Percentiles rank a stretch among this genome's conserved stretches.
Evolutionary conservation across 352 stramenopile genomes (phyloP).

Genomic region (Pythium guiyangense): DNA sequence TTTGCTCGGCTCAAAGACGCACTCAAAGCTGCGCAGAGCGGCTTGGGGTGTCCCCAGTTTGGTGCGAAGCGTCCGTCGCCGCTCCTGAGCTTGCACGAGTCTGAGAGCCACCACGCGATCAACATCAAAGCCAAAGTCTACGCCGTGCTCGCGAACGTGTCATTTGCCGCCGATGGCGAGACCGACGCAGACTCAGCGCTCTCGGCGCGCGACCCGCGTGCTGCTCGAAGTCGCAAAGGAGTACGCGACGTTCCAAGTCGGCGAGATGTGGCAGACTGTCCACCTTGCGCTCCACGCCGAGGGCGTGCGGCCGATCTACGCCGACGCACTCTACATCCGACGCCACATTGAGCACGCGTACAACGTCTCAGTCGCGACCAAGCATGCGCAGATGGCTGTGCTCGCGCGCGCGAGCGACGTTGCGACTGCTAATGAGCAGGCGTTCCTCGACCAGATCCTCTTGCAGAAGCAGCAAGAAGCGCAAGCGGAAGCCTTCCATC

Average conservation of each 20-base stretch:
- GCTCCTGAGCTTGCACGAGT: slow-evolving; percentile 26
- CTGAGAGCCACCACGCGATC: slow-evolving; percentile 37
- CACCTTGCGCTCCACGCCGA: slow-evolving; percentile 57
- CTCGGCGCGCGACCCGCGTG: slow-evolving; percentile 42
- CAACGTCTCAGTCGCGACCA: slow-evolving; percentile 60
- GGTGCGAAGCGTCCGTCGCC: not conserved
- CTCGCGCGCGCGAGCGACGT: slow-evolving; percentile 18
- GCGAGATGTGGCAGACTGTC: slow-evolving; percentile 75
- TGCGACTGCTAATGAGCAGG: slow-evolving; percentile 19
- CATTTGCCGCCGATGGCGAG: slow-evolving; percentile 33
- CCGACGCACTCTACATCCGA: slow-evolving; percentile 67
- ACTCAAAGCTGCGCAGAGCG: slow-evolving; percentile 42
- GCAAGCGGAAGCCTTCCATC: slow-evolving; percentile 52
- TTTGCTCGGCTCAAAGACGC: slow-evolving; percentile 73
- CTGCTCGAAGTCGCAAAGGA: slow-evolving; percentile 75
- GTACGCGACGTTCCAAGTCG: slow-evolving; percentile 57
- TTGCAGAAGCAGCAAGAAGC: slow-evolving; percentile 66
- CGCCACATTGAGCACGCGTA: slow-evolving; percentile 71
- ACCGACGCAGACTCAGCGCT: slow-evolving; percentile 11
- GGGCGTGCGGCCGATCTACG: slow-evolving; percentile 63
- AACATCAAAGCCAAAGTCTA: slow-evolving; percentile 76
- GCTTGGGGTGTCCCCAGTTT: no score
- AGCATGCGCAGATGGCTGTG: slow-evolving; percentile 54
- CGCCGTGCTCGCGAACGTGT: slow-evolving; percentile 54
- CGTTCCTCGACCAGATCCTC: slow-evolving; percentile 52